These are phyloP conservation scores for Trebouxia sp. DNA, from an alignment of 139 green algal genomes.

Conservation along the genomic window DNA sequence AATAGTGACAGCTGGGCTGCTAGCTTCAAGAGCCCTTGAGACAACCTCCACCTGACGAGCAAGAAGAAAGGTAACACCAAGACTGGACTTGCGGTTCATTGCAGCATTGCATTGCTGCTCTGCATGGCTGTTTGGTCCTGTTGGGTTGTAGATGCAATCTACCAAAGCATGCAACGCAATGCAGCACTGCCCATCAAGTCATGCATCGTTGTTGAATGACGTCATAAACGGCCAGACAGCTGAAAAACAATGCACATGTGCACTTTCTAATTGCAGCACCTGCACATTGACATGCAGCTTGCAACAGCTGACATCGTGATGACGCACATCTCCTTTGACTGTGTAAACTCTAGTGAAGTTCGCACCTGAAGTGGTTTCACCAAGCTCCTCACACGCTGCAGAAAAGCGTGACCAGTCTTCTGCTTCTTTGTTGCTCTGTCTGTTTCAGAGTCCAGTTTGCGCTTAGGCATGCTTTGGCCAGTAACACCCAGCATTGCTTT, in stretches of 20 bases:
- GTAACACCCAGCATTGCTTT: background rate
- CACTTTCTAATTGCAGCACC: too few species aligned
- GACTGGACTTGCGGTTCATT: too few species aligned
- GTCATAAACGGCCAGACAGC: too few species aligned
- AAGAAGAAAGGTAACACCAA: too few species aligned
- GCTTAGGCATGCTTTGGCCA: too few species aligned
- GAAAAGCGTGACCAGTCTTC: background rate
- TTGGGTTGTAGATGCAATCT: background rate
- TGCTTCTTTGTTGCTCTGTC: background rate
- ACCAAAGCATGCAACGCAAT: background rate
- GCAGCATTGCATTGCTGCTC: background rate
- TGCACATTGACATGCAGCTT: constrained; percentile 5
- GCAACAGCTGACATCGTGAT: too few species aligned
- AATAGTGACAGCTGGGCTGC: background rate
- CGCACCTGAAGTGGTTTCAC: background rate
- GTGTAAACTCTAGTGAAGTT: too few species aligned
- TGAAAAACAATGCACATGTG: too few species aligned
- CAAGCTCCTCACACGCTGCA: constrained; percentile 1
- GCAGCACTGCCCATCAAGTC: too few species aligned
- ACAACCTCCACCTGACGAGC: background rate
- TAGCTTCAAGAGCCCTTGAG: too few species aligned
- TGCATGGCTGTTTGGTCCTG: background rate
- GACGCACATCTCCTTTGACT: too few species aligned
- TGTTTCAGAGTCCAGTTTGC: background rate
- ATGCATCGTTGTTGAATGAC: too few species aligned